Conservation (phyloP, 2,329 filamentous ascomycete species). For the Xylariaceae sp. region DNA sequence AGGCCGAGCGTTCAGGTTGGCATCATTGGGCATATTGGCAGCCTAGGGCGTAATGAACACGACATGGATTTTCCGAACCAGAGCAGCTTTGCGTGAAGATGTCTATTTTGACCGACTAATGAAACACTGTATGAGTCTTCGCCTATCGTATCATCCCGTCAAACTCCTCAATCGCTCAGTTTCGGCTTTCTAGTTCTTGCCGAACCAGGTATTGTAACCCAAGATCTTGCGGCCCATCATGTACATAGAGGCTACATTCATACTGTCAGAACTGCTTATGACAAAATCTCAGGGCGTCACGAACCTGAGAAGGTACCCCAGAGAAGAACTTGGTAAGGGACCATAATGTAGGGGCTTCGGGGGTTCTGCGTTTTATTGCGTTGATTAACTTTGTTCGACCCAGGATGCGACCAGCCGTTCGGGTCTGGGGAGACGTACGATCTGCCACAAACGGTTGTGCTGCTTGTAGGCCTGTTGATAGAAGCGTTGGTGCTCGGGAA, state of each 20-base stretch:
- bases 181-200: conserved; percentile 41
- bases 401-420: not conserved
- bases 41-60: conserved; percentile 21
- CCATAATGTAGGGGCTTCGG: conserved; percentile 60
- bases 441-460: conserved; percentile 70
- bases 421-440: conserved; percentile 52
- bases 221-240: conserved; percentile 68
- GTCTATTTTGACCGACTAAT: conserved; percentile 18
- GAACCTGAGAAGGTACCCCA: conserved; percentile 60
- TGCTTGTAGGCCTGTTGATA: conserved; percentile 70
- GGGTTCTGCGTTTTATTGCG: conserved; percentile 46
- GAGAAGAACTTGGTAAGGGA: conserved; percentile 63
- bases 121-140: conserved; percentile 9
- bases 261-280: conserved; percentile 12
- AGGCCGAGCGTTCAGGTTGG: conserved; percentile 13
- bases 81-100: conserved; percentile 4
- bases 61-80: conserved; percentile 14
- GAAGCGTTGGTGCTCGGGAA: conserved; percentile 68
- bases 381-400: conserved; percentile 14
- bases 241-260: conserved; percentile 54
- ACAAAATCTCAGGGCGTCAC: conserved; percentile 25
- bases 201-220: conserved; percentile 77
- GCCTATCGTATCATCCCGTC: conserved; percentile 10
- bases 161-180: not conserved
- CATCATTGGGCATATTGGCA: conserved; percentile 12